These are phyloP conservation scores for Ramularia collo-cygni DNA, from an alignment of 2,329 filamentous ascomycete genomes.

Conservation along the genomic window DNA sequence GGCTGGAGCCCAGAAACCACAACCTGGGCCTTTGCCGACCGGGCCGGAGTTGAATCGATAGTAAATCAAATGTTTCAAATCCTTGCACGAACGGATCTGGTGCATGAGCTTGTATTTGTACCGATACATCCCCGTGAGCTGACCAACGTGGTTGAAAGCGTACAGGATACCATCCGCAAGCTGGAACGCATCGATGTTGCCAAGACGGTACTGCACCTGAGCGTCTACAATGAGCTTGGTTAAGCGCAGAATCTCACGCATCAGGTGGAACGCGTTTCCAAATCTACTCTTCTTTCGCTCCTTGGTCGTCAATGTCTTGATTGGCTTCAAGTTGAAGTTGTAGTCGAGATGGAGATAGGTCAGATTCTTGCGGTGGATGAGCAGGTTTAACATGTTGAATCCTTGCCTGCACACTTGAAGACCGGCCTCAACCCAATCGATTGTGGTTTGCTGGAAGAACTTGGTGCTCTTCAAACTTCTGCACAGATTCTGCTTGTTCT, in stretches of 20 bases:
- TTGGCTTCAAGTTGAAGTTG: conserved; percentile 98
- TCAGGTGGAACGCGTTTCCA: conserved; percentile 96
- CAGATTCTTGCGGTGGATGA: conserved; percentile 97
- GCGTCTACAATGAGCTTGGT: conserved; percentile 98
- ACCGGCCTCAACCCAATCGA: conserved; percentile 98
- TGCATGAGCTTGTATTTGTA: conserved; percentile 99
- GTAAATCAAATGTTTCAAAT: conserved; percentile 97
- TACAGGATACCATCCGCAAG: conserved; percentile 98
- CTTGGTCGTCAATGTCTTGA: conserved; percentile 97
- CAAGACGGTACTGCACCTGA: conserved; percentile 93
- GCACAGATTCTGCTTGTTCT: conserved; percentile 89
- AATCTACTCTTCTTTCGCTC: conserved; percentile 99
- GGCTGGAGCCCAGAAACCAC: conserved; percentile 97
- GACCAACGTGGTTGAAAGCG: conserved; percentile 97
- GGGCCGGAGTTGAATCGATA: conserved; percentile 97
- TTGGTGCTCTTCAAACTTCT: conserved; percentile 90
- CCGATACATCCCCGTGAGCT: conserved; percentile 97
- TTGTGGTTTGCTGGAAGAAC: conserved; percentile 98
- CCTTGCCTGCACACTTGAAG: conserved; percentile 96
- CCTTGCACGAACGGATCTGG: conserved; percentile 97
- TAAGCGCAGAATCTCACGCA: conserved; percentile 92
- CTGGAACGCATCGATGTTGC: conserved; percentile 98
- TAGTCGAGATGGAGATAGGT: conserved; percentile 98
- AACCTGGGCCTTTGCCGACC: conserved; percentile 94
- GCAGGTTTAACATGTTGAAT: conserved; percentile 97